Evolutionary conservation across 352 stramenopile species (phyloP).

Genomic region (Pythium rishiriense): DNA sequence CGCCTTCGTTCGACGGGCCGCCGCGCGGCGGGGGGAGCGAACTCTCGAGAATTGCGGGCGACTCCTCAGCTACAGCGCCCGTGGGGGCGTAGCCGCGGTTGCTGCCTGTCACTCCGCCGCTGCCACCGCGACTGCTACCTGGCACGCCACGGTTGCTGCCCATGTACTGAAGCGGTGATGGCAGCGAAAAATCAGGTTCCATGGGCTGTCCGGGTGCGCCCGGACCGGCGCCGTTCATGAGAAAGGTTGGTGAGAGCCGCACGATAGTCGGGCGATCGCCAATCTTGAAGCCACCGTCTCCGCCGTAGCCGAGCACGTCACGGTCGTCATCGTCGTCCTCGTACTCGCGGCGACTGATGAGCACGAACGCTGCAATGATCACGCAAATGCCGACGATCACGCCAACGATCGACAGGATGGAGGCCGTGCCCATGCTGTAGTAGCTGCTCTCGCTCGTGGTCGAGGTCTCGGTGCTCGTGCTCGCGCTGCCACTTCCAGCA

Average conservation of each 20-base stretch:
- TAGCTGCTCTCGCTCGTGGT: constrained; percentile 42
- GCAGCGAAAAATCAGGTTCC: constrained; percentile 14
- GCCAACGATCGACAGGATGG: constrained; percentile 72
- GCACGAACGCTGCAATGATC: constrained; percentile 55
- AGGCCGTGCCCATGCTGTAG: constrained; percentile 59
- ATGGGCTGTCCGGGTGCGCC: constrained; percentile 8
- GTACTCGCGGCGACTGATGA: constrained; percentile 67
- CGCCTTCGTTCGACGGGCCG: constrained; percentile 8
- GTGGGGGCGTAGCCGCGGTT: constrained; percentile 5
- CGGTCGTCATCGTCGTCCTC: constrained; percentile 49
- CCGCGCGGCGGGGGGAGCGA: constrained; percentile 12
- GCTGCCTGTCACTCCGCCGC: neutral
- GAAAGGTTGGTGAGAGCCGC: constrained; percentile 46
- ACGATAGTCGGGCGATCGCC: constrained; percentile 38
- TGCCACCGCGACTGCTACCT: neutral
- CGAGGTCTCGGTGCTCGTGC: constrained; percentile 35
- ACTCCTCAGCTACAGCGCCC: constrained; percentile 14
- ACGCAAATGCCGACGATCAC: constrained; percentile 64
- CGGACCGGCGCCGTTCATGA: constrained; percentile 18
- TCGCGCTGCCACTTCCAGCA: neutral
- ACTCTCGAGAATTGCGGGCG: constrained; percentile 22
- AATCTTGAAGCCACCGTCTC: constrained; percentile 44
- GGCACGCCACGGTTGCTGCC: constrained; percentile 4
- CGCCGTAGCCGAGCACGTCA: constrained; percentile 32
- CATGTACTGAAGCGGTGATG: constrained; percentile 17